Base-by-base conservation (phyloP, 352 stramenopile genomes). In the Globisporangium megalacanthum region DNA sequence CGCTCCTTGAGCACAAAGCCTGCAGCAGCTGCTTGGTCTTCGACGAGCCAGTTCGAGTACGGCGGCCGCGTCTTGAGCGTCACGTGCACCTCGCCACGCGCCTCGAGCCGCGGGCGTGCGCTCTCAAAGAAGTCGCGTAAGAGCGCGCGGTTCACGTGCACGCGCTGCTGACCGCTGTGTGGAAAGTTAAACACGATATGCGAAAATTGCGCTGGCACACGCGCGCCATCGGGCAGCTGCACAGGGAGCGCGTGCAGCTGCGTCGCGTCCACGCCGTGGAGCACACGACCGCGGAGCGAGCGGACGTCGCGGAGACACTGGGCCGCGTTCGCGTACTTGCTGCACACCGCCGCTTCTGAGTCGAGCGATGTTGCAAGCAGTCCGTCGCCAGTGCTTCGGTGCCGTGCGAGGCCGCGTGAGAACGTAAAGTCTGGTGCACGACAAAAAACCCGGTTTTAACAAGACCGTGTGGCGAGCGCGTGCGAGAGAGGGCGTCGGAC, bases 161-260 rank as follows among this genome's bases (percentile, higher is more conserved):
- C 87, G 48, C 87, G 83, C 52, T 96, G 86, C 65, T 93, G 69
- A 14, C 87, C 87, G 22, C 75, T 95, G 65, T 96, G 87, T 8
- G 87, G 87, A 61, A 96, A 96, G 64, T 95, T 95, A 65, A 95
- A 95, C 49, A 96, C 72, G 47, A 95, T 88, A 63, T 77, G 89
- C 54, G 89, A 72, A 62, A 95, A 95, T 29, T 85, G 81, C 20
- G 62, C 36, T 0, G 79, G 73, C 37, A 87, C 39, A 29, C 48
- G 37, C 22, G 58, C 54, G 29, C 53, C 58, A 11, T 54, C 25
- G 45, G 69, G 70, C 17, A 66, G 53, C 9, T 64, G 62, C 9
- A 57, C 46, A 9, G 82, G 73, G 56, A 94, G 60, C 44, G 69
- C 57, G 31, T 83, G 60, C 46, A 95, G 67, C 57, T 89, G 83